Evolutionary conservation across 176 grass and related monocot species (phyloP).

Genomic region (Phyllostachys edulis): DNA sequence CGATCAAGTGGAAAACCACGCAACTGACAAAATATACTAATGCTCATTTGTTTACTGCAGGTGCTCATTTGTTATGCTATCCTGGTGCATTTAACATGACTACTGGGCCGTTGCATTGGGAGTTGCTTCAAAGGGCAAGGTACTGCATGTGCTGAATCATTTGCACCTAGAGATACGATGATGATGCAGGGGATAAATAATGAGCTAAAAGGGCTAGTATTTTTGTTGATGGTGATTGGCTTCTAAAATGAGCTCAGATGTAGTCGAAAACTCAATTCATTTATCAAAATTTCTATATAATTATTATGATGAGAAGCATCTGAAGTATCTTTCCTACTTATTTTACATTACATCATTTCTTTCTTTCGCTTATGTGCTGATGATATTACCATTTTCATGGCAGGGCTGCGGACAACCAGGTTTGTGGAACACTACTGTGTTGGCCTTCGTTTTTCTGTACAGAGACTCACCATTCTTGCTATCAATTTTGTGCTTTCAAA

Average conservation of each 20-base stretch:
- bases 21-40: background rate
- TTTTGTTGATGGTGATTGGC: background rate
- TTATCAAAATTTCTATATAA: background rate
- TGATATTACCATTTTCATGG: constrained; percentile 23
- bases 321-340: constrained; percentile 18
- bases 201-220: background rate
- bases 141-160: constrained; percentile 35
- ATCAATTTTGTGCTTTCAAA: background rate
- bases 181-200: background rate
- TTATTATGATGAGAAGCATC: background rate
- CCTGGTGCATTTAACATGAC: constrained; percentile 99
- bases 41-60: constrained; percentile 27
- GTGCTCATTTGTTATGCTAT: constrained; percentile 96
- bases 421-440: constrained; percentile 13
- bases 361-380: constrained; percentile 23
- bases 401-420: constrained; percentile 96
- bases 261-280: background rate
- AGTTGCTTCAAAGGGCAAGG: constrained; percentile 94
- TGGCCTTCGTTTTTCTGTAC: background rate
- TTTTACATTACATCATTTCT: background rate
- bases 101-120: constrained; percentile 95
- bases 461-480: background rate
- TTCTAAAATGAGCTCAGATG: background rate
- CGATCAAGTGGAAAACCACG: background rate
- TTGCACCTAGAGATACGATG: constrained; percentile 13